Conservation (phyloP, 352 stramenopile genomes). For the Lagenidium sp. region DNA sequence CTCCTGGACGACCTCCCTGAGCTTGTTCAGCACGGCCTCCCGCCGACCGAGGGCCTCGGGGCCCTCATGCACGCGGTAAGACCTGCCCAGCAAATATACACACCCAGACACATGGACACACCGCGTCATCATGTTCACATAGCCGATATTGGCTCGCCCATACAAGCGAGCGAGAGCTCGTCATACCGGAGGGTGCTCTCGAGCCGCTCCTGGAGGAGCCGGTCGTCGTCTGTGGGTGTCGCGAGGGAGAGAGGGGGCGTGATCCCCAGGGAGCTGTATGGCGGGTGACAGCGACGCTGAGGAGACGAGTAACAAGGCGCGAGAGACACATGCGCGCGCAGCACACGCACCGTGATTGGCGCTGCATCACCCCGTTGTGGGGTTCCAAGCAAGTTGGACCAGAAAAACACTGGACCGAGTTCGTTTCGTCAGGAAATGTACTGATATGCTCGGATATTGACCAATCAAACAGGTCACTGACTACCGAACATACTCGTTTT, state of each 20-base stretch:
- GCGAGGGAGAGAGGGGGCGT: conserved; percentile 70
- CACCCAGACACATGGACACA: too few relatives aligned
- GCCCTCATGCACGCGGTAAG: conserved; percentile 66
- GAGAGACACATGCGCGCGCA: too few relatives aligned
- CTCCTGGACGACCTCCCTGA: conserved; percentile 60
- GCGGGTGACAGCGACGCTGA: too few relatives aligned
- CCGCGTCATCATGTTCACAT: background rate
- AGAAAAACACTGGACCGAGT: too few relatives aligned
- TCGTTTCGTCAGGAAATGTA: conserved; percentile 1
- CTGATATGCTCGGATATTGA: background rate
- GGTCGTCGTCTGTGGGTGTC: conserved; percentile 51
- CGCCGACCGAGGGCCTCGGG: conserved; percentile 50
- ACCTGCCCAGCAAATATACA: conserved; percentile 15
- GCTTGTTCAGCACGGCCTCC: conserved; percentile 50
- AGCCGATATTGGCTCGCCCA: too few relatives aligned
- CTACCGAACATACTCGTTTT: too few relatives aligned
- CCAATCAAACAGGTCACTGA: background rate
- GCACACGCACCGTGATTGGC: background rate
- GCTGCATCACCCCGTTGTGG: too few relatives aligned
- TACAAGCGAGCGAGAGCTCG: too few relatives aligned
- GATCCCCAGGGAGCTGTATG: conserved; percentile 25
- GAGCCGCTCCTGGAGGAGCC: conserved; percentile 53
- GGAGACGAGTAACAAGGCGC: too few relatives aligned
- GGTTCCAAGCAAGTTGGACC: too few relatives aligned
- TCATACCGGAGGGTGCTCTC: conserved; percentile 54